Base-by-base conservation (phyloP, 495 filamentous ascomycete genomes). In the Penicillium flavigenum region DNA sequence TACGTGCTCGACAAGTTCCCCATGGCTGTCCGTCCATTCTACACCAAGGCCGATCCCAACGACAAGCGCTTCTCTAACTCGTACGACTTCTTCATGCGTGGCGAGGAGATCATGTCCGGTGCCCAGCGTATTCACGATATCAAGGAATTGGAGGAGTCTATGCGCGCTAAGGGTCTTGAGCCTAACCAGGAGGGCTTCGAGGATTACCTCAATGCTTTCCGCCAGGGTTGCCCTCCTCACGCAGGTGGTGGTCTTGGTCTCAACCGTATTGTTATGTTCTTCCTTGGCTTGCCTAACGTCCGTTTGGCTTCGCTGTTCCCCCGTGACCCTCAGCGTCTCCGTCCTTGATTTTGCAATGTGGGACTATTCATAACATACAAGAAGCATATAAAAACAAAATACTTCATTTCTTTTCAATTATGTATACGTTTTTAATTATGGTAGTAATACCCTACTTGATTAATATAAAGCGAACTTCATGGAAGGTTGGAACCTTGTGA, bases 21-120 rank as follows among this genome's bases (percentile, higher is more conserved):
- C 54, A 88, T 91, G 71, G 70, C 78, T 42, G 86, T 92, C 26
- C 84, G 91, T 22, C 92, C 92, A 36, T 96, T 96, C 79, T 96
- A 96, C 73, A 91, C 92, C 67, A 89, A 91, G 81, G 84, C 87
- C 55, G 86, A 89, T 68, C 82, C 86, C 9, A 60, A 80, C 48
- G 82, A 87, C 72, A 77, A 86, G 56, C 77, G 79, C 29, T 81
- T 90, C 64, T 88, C 85, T 50, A 93, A 95, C 74, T 88, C 86
- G 5, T 96, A 90, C 77, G 91, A 96, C 75, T 90, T 96, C 80
- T 92, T 95, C 81, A 89, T 96, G 88, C 86, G 92, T 61, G 89
- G 89, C 19, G 89, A 96, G 74, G 92, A 93, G 74, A 92, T 95
- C 69, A 83, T 92, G 73, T 88, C 84, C 12, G 91, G 91, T 50